Base-by-base conservation (phyloP, 2,329 filamentous ascomycete genomes). In the Phoma sp. region DNA sequence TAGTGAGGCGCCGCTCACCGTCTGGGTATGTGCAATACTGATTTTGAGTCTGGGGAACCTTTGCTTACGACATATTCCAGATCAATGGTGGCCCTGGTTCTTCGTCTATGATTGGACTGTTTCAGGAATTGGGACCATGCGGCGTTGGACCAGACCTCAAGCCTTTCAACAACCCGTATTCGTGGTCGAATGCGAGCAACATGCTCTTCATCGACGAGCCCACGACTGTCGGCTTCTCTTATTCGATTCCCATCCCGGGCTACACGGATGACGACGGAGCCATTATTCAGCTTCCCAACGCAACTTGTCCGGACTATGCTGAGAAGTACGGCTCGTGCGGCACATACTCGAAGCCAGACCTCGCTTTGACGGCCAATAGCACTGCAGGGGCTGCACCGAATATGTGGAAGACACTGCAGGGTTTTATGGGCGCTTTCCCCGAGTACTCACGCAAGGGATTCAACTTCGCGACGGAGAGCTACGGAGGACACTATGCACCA, bases 191-290 rank as follows among this genome's bases (percentile, higher is more conserved):
- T 61, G 80, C 83, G 22, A 83, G 82, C 58, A 89, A 89, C 61
- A 84, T 89, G 81, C 82, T 91, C 15, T 90, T 88, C 72, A 84
- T 91, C 62, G 88, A 91, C 63, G 84, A 90, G 70, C 88, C 85
- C 8, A 82, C 80, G 9, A 81, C 83, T 41, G 81, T 84, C 4
- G 85, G 85, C 0, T 83, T 86, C 63, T 85, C 81, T 10, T 87
- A 87, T 67, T 77, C 77, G 4, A 69, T 75, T 12, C 74, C 78
- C 0, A 71, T 80, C 6, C 74, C 78, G 19, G 78, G 61, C 2
- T 80, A 79, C 55, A 63, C 55, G n/a, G 70, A 77, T 37, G 40
- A 64, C 2, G 52, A 61, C 35, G 63, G 64, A 1, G 66, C 64
- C 29, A 76, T 84, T 33, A 69, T 84, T 22, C 66, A 74, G 27